Conservation (phyloP, 345 rosid species). For the Eucalyptus brandiana region DNA sequence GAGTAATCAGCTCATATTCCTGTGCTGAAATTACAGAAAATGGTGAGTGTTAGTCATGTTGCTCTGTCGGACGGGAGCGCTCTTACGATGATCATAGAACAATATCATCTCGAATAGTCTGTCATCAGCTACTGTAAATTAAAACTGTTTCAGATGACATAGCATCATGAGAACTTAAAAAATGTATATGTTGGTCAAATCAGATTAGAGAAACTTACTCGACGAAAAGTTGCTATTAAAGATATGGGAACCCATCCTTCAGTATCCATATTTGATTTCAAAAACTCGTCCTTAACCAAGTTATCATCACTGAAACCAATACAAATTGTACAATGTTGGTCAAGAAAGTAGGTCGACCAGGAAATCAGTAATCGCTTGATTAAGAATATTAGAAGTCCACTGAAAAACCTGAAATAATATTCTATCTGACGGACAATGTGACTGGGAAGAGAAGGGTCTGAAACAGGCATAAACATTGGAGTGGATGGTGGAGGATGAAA, state of each 20-base stretch:
- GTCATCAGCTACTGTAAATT: background rate
- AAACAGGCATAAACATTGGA: conserved; percentile 14
- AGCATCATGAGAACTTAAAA: background rate
- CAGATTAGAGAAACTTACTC: background rate
- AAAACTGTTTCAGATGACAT: background rate
- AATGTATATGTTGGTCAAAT: background rate
- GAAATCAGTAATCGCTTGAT: background rate
- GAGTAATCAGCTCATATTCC: background rate
- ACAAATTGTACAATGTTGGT: background rate
- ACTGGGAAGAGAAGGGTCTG: conserved; percentile 14
- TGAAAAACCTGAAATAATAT: conserved; percentile 53
- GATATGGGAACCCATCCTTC: conserved; percentile 3
- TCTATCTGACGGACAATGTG: conserved; percentile 40
- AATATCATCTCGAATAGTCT: background rate
- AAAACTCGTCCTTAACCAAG: conserved; percentile 5
- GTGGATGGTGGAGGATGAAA: conserved; percentile 15
- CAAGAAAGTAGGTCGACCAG: background rate
- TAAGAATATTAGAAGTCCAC: background rate
- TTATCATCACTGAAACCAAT: conserved; percentile 31
- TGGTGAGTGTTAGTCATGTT: background rate
- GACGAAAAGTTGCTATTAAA: conserved; percentile 8
- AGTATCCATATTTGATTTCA: conserved; percentile 8
- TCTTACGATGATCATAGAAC: background rate
- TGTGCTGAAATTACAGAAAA: background rate
- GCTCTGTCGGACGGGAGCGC: background rate